phyloP scores from a whole-genome alignment of 2,329 filamentous ascomycete species.

The Aspergillus vadensis region DNA sequence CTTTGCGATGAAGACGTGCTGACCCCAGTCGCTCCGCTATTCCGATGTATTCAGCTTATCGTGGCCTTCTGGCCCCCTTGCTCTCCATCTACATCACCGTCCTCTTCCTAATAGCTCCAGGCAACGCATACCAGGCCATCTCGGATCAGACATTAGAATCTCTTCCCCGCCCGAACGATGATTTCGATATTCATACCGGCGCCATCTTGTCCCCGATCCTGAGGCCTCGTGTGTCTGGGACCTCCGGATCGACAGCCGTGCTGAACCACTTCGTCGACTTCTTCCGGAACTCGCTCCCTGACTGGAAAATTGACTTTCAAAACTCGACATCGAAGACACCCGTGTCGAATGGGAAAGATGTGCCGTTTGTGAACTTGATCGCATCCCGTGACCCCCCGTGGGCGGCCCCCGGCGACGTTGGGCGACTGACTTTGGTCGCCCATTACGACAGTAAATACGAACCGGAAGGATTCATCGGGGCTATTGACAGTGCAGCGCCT shows the following conservation, averaged over 20 bases:
- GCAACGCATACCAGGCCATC: constrained; percentile 59
- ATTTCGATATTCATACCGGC: constrained; percentile 78
- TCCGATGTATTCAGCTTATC: constrained; percentile 29
- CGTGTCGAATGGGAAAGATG: constrained; percentile 65
- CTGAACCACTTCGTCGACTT: constrained; percentile 83
- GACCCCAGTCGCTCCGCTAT: background rate
- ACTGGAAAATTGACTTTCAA: constrained; percentile 80
- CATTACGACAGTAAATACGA: constrained; percentile 87
- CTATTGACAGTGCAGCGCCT: constrained; percentile 88
- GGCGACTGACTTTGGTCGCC: constrained; percentile 81
- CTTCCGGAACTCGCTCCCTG: constrained; percentile 72
- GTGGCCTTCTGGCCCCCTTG: constrained; percentile 32
- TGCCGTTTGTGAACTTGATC: constrained; percentile 87
- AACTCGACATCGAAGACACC: constrained; percentile 89
- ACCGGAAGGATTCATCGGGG: constrained; percentile 86
- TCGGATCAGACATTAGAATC: constrained; percentile 72
- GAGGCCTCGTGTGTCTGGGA: constrained; percentile 84
- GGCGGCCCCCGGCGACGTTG: constrained; percentile 71
- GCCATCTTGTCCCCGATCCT: constrained; percentile 82
- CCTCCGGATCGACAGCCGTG: constrained; percentile 69
- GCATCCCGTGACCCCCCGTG: constrained; percentile 87
- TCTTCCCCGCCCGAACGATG: constrained; percentile 70
- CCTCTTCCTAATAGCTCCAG: constrained; percentile 26
- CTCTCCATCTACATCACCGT: constrained; percentile 30
- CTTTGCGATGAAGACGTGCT: constrained; percentile 6